These are phyloP conservation scores for Diplosphaera chodatii DNA, from an alignment of 139 green algal species.

Conservation along the genomic window DNA sequence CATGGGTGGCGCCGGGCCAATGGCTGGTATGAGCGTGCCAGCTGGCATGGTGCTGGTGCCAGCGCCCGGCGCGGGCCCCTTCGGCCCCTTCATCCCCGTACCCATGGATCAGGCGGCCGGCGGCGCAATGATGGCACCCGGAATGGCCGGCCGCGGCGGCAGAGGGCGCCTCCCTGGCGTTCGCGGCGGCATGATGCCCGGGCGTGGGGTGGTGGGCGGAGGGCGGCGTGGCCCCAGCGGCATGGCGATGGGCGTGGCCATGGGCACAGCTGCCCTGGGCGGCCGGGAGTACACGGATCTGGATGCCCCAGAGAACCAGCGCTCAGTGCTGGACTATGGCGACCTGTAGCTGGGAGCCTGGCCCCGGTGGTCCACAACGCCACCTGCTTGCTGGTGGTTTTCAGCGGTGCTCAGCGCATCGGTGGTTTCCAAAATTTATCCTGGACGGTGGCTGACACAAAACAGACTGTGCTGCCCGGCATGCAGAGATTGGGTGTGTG, in stretches of 20 bases:
- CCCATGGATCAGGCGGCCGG: conserved; percentile 23
- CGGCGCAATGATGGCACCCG: conserved; percentile 6
- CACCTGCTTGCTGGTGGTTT: too few relatives aligned
- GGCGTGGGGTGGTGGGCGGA: conserved; percentile 3
- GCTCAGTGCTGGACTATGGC: conserved; percentile 78
- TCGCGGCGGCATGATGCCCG: conserved; percentile 3
- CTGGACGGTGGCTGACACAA: too few relatives aligned
- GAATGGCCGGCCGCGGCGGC: conserved; percentile 9
- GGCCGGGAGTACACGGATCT: conserved; percentile 72
- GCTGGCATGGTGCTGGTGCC: conserved; percentile 34
- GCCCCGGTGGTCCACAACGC: too few relatives aligned
- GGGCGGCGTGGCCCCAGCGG: conserved; percentile 1
- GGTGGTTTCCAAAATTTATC: too few relatives aligned
- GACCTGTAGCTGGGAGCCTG: conserved; percentile 65
- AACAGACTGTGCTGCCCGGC: too few relatives aligned
- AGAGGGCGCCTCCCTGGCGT: neutral
- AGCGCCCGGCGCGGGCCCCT: conserved; percentile 27
- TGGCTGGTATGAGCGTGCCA: conserved; percentile 29
- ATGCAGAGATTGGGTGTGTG: too few relatives aligned
- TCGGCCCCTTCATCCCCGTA: conserved; percentile 46
- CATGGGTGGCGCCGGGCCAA: conserved; percentile 16
- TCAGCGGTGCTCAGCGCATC: too few relatives aligned
- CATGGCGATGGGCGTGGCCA: conserved; percentile 11
- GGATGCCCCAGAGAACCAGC: conserved; percentile 76
- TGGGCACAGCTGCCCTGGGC: conserved; percentile 15